phyloP scores from a whole-genome alignment of 768 basidiomycete species.

The Mycena haematopus region DNA sequence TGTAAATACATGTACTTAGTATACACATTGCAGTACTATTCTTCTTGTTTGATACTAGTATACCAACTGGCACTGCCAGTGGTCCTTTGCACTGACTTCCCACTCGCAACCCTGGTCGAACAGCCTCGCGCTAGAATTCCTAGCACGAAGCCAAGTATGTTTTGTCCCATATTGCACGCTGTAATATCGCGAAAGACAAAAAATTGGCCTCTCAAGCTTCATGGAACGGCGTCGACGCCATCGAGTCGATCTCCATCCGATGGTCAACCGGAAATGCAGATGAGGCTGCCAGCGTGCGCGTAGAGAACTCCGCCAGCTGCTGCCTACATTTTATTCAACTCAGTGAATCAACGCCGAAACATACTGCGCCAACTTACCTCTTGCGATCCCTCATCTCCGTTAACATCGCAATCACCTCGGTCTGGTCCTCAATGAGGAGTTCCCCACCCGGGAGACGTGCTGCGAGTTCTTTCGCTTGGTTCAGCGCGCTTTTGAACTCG shows the following conservation, averaged over 20 bases:
- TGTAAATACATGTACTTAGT: constrained; percentile 1
- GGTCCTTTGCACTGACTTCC: no score
- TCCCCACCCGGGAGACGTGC: constrained; percentile 73
- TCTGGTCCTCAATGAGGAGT: constrained; percentile 69
- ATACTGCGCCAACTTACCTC: constrained; percentile 48
- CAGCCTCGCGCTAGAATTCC: neutral
- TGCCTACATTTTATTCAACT: constrained; percentile 44
- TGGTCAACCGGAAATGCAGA: constrained; percentile 34
- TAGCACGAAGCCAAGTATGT: neutral
- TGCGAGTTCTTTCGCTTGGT: constrained; percentile 66
- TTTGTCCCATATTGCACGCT: neutral
- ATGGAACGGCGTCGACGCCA: constrained; percentile 71
- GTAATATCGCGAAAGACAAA: neutral
- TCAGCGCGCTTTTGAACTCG: constrained; percentile 66
- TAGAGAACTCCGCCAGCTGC: constrained; percentile 60
- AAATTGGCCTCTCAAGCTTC: constrained; percentile 31
- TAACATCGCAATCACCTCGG: constrained; percentile 73
- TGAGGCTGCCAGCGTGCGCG: constrained; percentile 45
- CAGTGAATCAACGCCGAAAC: neutral
- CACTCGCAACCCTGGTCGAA: no score
- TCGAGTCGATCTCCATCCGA: constrained; percentile 77
- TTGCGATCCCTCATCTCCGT: constrained; percentile 68
- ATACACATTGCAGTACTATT: neutral
- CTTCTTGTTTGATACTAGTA: no score
- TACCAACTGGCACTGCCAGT: no score